Percentiles rank a stretch among this genome's conserved stretches.
These are phyloP conservation scores for Colletotrichum plurivorum DNA, from an alignment of 2,329 filamentous ascomycete species.

Conservation along the genomic window DNA sequence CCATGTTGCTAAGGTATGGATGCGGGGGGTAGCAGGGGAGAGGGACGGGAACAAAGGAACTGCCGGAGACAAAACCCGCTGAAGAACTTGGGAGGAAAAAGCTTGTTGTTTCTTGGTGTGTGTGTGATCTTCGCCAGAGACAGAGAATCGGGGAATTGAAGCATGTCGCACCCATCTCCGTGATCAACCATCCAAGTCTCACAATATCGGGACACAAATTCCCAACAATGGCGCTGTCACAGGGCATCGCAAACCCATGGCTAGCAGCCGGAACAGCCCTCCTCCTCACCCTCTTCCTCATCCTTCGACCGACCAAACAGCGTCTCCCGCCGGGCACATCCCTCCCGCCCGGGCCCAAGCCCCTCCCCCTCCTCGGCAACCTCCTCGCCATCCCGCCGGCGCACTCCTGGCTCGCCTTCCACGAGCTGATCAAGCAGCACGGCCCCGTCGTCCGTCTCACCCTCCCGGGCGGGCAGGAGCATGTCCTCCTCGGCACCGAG, in stretches of 20 bases:
- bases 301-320: not conserved
- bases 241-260: constrained; percentile 16
- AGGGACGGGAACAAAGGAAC: too few species aligned
- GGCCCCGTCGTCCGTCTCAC: constrained; percentile 59
- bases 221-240: constrained; percentile 1
- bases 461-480: constrained; percentile 54
- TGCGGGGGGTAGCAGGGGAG: too few species aligned
- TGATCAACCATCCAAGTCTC: not conserved
- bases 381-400: constrained; percentile 50
- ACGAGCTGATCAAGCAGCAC: constrained; percentile 51
- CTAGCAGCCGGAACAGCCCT: constrained; percentile 14
- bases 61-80: constrained; percentile 15
- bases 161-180: not conserved
- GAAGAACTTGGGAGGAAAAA: constrained; percentile 2
- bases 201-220: not conserved
- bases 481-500: constrained; percentile 54
- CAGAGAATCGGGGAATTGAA: not conserved
- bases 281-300: constrained; percentile 14
- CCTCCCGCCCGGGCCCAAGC: constrained; percentile 35
- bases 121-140: not conserved
- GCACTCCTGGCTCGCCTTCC: constrained; percentile 58
- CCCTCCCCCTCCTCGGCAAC: constrained; percentile 48
- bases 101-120: not conserved
- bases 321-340: constrained; percentile 29
- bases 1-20: not conserved